These are phyloP conservation scores for Vaccinium corymbosum DNA, from an alignment of 148 eudicot species.

Conservation along the genomic window DNA sequence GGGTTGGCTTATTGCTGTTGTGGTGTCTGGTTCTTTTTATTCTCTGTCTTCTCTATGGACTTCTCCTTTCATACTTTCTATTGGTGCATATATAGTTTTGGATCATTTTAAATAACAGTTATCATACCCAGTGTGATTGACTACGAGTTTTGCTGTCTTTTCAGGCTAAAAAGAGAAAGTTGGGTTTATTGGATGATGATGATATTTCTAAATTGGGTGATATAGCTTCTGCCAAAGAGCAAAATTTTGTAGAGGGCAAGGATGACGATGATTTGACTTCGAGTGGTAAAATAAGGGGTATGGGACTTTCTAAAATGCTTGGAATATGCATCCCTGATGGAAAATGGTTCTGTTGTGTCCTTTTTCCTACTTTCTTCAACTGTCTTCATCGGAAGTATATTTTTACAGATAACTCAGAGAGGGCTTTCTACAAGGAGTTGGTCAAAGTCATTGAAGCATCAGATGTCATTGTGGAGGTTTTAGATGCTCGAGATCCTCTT, in stretches of 20 bases:
- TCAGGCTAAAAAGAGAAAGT: slow-evolving; percentile 78
- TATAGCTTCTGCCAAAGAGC: slow-evolving; percentile 22
- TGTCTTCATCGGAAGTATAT: slow-evolving; percentile 15
- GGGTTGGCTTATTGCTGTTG: neutral
- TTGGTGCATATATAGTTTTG: neutral
- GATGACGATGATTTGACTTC: slow-evolving; percentile 23
- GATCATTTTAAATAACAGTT: neutral
- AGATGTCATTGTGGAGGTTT: slow-evolving; percentile 93
- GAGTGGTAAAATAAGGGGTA: slow-evolving; percentile 52
- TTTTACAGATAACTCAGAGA: slow-evolving; percentile 68
- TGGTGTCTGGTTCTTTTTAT: neutral
- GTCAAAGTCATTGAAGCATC: slow-evolving; percentile 91
- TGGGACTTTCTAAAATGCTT: slow-evolving; percentile 2
- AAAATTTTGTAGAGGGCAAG: slow-evolving; percentile 32
- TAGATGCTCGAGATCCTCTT: slow-evolving; percentile 98
- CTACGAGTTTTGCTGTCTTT: neutral
- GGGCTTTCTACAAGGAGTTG: slow-evolving; percentile 91
- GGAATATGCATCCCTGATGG: neutral
- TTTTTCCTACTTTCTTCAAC: neutral
- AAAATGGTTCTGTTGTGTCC: neutral
- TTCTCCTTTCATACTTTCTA: neutral
- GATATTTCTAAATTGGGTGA: slow-evolving; percentile 32
- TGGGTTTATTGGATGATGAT: slow-evolving; percentile 58
- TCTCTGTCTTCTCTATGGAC: neutral
- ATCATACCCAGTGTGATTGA: neutral